phyloP scores from a whole-genome alignment of 179 eudicot species.

The Silene coronaria region DNA sequence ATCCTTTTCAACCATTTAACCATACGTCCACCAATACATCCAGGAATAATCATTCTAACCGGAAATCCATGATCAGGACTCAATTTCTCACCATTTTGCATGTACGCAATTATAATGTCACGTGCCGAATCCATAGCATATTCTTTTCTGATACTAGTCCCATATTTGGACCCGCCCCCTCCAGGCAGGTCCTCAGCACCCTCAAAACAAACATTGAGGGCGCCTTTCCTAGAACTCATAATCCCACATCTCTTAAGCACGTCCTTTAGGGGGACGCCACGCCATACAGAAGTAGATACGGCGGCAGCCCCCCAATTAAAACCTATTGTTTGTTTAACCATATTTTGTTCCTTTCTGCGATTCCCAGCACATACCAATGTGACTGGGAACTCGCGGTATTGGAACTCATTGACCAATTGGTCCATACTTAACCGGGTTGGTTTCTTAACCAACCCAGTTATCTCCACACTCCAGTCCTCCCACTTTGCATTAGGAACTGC shows the following conservation, averaged over 20 bases:
- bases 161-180: constrained; percentile 90
- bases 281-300: constrained; percentile 71
- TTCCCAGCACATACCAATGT: constrained; percentile 86
- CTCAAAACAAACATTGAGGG: constrained; percentile 77
- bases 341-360: constrained; percentile 83
- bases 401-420: constrained; percentile 52
- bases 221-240: constrained; percentile 42
- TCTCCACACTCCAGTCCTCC: constrained; percentile 75
- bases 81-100: constrained; percentile 73
- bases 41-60: constrained; percentile 72
- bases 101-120: constrained; percentile 73
- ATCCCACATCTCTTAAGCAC: constrained; percentile 63
- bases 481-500: constrained; percentile 60
- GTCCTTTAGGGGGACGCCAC: constrained; percentile 60
- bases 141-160: constrained; percentile 65
- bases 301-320: constrained; percentile 96
- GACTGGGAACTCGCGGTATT: constrained; percentile 58
- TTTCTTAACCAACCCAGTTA: constrained; percentile 56
- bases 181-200: constrained; percentile 92
- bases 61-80: constrained; percentile 85
- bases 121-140: constrained; percentile 70
- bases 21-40: constrained; percentile 88
- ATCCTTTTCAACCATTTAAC: constrained; percentile 87
- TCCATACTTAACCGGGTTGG: constrained; percentile 60
- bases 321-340: constrained; percentile 73